Evolutionary conservation across 139 green algal species (phyloP).

Genomic region (Haematococcus sp.): DNA sequence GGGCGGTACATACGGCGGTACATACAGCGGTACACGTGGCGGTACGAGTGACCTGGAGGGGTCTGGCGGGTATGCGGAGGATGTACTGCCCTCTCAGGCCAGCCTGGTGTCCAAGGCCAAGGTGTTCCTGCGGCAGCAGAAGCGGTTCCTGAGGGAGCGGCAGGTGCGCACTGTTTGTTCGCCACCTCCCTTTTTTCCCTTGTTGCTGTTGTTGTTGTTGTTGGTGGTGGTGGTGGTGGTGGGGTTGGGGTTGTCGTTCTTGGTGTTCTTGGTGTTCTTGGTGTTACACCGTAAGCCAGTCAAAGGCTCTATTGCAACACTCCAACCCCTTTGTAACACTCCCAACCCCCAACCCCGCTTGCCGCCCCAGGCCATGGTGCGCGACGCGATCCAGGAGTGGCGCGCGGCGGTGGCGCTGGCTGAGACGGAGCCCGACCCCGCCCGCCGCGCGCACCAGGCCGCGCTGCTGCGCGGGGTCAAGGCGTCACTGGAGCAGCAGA

Average conservation of each 20-base stretch:
- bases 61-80: not conserved
- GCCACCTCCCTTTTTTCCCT: not conserved
- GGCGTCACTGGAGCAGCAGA: conserved; percentile 17
- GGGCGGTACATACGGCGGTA: too few species aligned
- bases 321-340: not conserved
- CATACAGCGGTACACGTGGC: too few species aligned
- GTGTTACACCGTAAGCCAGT: not conserved
- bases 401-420: not conserved
- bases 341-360: not conserved
- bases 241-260: not conserved
- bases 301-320: not conserved
- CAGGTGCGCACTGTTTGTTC: conserved; percentile 1
- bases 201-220: too few species aligned
- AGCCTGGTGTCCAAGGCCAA: not conserved
- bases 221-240: too few species aligned
- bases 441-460: not conserved
- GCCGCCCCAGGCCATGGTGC: conserved; percentile 17
- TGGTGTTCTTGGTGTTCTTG: not conserved
- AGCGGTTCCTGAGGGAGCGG: conserved; percentile 13
- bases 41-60: too few species aligned
- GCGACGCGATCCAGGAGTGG: conserved; percentile 4
- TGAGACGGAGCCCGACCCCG: not conserved
- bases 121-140: conserved; percentile 19
- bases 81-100: conserved; percentile 16
- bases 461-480: conserved; percentile 13